Conservation (phyloP, 179 eudicot species). For the Monotropa hypopitys region DNA sequence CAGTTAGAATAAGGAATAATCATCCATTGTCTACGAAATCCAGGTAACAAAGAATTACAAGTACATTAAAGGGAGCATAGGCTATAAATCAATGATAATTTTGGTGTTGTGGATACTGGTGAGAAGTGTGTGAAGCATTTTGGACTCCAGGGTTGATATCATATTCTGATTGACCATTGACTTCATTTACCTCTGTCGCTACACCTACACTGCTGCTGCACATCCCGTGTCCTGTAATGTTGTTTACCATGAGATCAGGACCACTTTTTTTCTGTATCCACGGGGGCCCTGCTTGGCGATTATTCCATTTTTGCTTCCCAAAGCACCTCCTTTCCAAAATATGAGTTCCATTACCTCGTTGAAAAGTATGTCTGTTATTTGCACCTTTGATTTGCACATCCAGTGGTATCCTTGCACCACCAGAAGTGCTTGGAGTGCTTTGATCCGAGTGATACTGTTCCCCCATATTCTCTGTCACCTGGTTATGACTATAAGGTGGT, state of each 20-base stretch:
- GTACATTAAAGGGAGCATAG: conserved; percentile 4
- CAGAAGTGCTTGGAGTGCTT: conserved; percentile 32
- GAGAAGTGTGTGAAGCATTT: conserved; percentile 13
- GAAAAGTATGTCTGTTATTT: conserved; percentile 20
- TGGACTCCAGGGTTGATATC: conserved; percentile 28
- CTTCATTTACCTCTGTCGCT: conserved; percentile 17
- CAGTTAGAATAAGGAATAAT: background rate
- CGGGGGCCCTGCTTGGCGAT: conserved; percentile 32
- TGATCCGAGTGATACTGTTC: conserved; percentile 19
- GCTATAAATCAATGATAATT: conserved; percentile 12
- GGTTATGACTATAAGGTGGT: conserved; percentile 9
- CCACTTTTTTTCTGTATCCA: conserved; percentile 39
- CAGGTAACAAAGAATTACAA: conserved; percentile 8
- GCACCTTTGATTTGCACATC: conserved; percentile 12
- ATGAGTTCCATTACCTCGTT: conserved; percentile 19
- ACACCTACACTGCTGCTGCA: conserved; percentile 10
- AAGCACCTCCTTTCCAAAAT: conserved; percentile 36
- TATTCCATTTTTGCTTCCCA: conserved; percentile 50
- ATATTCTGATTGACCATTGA: conserved; percentile 21
- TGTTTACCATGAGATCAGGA: conserved; percentile 33
- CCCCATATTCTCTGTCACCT: conserved; percentile 3
- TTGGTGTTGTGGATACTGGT: conserved; percentile 13
- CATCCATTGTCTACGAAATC: background rate
- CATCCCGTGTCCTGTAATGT: conserved; percentile 18
- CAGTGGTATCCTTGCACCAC: conserved; percentile 10